These are phyloP conservation scores for Andrographis paniculata DNA, from an alignment of 305 asterid species.

Conservation along the genomic window DNA sequence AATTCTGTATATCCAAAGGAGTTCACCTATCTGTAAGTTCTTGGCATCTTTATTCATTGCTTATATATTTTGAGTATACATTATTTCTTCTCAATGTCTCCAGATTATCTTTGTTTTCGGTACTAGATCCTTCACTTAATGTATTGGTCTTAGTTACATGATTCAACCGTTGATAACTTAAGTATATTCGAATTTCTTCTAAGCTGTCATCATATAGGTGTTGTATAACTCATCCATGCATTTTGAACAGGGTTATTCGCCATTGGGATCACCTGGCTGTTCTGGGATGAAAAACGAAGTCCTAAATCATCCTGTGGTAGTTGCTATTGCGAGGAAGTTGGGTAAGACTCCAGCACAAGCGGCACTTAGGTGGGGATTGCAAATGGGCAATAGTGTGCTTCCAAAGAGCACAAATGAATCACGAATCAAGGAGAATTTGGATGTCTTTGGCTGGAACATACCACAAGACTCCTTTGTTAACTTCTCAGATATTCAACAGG, in stretches of 20 bases:
- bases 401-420: constrained; percentile 69
- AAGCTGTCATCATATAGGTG: too few relatives aligned
- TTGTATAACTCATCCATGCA: too few relatives aligned
- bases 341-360: constrained; percentile 80
- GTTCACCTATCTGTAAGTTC: constrained; percentile 73
- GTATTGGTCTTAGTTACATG: too few relatives aligned
- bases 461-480: constrained; percentile 51
- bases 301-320: constrained; percentile 51
- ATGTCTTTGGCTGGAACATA: constrained; percentile 59
- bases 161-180: too few relatives aligned
- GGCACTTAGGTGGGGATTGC: constrained; percentile 81
- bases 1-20: constrained; percentile 57
- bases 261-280: constrained; percentile 65
- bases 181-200: too few relatives aligned
- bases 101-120: neutral
- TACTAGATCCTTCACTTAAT: neutral
- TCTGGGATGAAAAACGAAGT: constrained; percentile 48
- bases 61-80: too few relatives aligned
- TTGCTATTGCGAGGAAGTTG: constrained; percentile 45
- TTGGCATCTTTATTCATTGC: too few relatives aligned
- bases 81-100: neutral
- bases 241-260: neutral
- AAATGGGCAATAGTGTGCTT: constrained; percentile 72
- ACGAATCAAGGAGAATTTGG: constrained; percentile 61
- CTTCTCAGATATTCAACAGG: constrained; percentile 73